These are phyloP conservation scores for Tolypocladium pustulatum DNA, from an alignment of 2,329 filamentous ascomycete species.

Conservation along the genomic window DNA sequence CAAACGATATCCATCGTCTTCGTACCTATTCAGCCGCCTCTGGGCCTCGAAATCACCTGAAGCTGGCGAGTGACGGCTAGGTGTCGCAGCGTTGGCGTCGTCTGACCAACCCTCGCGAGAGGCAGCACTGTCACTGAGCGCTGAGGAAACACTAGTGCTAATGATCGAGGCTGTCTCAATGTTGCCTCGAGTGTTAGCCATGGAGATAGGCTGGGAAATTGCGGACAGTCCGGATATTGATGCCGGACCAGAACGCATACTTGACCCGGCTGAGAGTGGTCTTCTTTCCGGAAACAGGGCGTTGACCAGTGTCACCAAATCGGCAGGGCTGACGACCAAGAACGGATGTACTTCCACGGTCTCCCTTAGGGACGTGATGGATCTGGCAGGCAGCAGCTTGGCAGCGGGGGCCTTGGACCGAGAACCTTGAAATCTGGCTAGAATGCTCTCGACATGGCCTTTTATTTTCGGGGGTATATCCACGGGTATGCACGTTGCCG, in stretches of 20 bases:
- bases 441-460: conserved; percentile 60
- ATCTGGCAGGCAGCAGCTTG: conserved; percentile 59
- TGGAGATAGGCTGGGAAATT: conserved; percentile 58
- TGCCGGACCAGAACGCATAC: conserved; percentile 56
- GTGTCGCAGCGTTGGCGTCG: conserved; percentile 35
- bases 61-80: conserved; percentile 45
- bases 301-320: conserved; percentile 71
- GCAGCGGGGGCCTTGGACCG: conserved; percentile 37
- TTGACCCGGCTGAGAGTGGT: conserved; percentile 51
- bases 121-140: conserved; percentile 58
- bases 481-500: conserved; percentile 36
- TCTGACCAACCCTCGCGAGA: conserved; percentile 55
- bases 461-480: conserved; percentile 51
- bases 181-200: conserved; percentile 34
- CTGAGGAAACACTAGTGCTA: conserved; percentile 62
- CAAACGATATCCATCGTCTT: conserved; percentile 55
- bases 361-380: conserved; percentile 61
- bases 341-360: conserved; percentile 73
- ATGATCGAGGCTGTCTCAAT: conserved; percentile 60
- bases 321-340: conserved; percentile 67
- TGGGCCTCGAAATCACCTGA: conserved; percentile 32
- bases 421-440: conserved; percentile 50
- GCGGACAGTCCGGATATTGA: conserved; percentile 58
- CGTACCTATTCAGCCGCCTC: conserved; percentile 39
- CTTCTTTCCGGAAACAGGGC: conserved; percentile 70